phyloP scores from a whole-genome alignment of 345 rosid genomes.

The Odontarrhena argentea region DNA sequence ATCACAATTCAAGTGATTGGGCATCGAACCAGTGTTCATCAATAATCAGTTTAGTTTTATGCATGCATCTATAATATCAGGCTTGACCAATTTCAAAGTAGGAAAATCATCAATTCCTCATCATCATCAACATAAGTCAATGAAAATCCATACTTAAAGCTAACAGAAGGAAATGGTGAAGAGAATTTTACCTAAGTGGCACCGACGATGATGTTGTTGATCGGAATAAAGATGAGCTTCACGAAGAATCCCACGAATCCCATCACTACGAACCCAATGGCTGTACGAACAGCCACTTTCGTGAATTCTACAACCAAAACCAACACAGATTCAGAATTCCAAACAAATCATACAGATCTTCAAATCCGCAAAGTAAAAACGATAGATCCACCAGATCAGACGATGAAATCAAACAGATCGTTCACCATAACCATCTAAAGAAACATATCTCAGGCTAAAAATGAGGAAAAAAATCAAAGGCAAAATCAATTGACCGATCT shows the following conservation, averaged over 20 bases:
- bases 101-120: slow-evolving; percentile 2
- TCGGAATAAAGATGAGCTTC: slow-evolving; percentile 76
- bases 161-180: neutral
- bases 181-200: slow-evolving; percentile 43
- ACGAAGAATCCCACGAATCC: slow-evolving; percentile 82
- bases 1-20: too few species aligned
- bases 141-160: neutral
- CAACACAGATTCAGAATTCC: neutral
- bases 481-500: neutral
- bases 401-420: slow-evolving; percentile 1
- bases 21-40: neutral
- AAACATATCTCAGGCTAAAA: neutral
- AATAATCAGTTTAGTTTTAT: neutral
- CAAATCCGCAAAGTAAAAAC: too few species aligned
- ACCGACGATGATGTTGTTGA: slow-evolving; percentile 65
- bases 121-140: neutral
- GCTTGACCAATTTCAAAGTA: neutral
- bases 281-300: slow-evolving; percentile 83
- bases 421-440: neutral
- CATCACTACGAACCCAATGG: slow-evolving; percentile 81
- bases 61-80: neutral
- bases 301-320: slow-evolving; percentile 53
- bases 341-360: neutral
- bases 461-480: neutral
- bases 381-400: neutral